phyloP scores from a whole-genome alignment of 2,329 filamentous ascomycete genomes.

The Immersiporthe knoxdaviesiana region DNA sequence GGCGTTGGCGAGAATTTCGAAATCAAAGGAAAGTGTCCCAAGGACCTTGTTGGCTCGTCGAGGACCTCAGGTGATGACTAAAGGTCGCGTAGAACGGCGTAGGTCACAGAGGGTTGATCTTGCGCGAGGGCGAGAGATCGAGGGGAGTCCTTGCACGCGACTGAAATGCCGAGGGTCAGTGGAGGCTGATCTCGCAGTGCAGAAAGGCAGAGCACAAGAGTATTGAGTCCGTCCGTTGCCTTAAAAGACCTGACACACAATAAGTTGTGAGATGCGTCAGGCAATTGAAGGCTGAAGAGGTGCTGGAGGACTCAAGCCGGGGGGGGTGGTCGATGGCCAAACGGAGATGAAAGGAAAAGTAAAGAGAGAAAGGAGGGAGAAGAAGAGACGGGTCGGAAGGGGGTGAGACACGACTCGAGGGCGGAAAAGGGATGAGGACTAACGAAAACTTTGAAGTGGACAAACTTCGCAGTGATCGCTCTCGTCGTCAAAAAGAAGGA shows the following conservation, averaged over 20 bases:
- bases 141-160: conserved; percentile 25
- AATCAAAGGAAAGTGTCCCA: background rate
- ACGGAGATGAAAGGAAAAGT: background rate
- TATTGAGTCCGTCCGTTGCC: conserved; percentile 22
- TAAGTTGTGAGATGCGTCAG: conserved; percentile 20
- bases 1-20: background rate
- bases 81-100: background rate
- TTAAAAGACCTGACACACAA: conserved; percentile 21
- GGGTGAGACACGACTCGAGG: conserved; percentile 29
- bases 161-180: conserved; percentile 25
- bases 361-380: background rate
- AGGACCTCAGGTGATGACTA: background rate
- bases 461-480: conserved; percentile 24
- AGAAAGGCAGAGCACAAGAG: conserved; percentile 9
- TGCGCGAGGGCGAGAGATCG: conserved; percentile 11
- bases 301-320: conserved; percentile 6
- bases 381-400: background rate
- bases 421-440: conserved; percentile 14
- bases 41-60: background rate
- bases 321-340: conserved; percentile 4
- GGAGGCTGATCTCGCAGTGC: conserved; percentile 11
- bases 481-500: conserved; percentile 20
- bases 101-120: conserved; percentile 4
- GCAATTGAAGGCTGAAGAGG: conserved; percentile 19
- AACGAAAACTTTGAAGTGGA: conserved; percentile 19